Base-by-base conservation (phyloP, 1,284 basidiomycete genomes). In the Sporisorium iseilematis-ciliati region DNA sequence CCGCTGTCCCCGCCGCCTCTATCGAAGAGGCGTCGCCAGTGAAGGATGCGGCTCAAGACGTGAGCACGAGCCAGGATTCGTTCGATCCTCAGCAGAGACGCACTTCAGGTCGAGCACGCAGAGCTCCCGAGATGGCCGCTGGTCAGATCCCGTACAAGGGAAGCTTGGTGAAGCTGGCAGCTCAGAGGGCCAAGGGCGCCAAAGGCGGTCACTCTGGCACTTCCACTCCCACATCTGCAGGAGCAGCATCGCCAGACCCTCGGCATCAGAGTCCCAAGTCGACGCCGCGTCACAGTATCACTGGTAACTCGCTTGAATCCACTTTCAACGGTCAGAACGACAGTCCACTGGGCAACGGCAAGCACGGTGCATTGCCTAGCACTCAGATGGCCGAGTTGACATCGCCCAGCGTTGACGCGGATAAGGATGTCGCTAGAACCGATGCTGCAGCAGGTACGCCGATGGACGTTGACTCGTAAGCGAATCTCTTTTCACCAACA, bases 101-200 rank as follows among this genome's bases (percentile, higher is more conserved):
- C 23, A 57, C 61, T 7, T 76, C 74, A 10, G 74, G 69, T 25
- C 68, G 74, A 29, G 69, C 74, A 20, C 68, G 74, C 31, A 57
- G 67, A 48, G 57, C 74, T 20, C 74, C 74, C 1, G 74, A 76
- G 49, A 76, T 76, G 74, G 69, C 74, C 14, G 74, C 74, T 7
- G 74, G 74, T 18, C 74, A 76, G 50, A 76, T 76, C 42, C 60
- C 57, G 0, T 76, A 76, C 56, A 76, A 76, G 50, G 74, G 74
- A 23, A 76, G 74, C 26, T 25, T 76, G 41, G 66, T 72, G 46
- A 76, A 69, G 62, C 65, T 76, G 1, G 74, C 74, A 2, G 74
- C 74, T 11, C 65, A 76, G 53, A 40, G 74, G 42, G 74, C 74
- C 26, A 76, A 76, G 50, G 69, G 59, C 21, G 57, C 64, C 20